phyloP scores from a whole-genome alignment of 1,139 yeast genomes.

The Kurtzmaniella quercitrusa region DNA sequence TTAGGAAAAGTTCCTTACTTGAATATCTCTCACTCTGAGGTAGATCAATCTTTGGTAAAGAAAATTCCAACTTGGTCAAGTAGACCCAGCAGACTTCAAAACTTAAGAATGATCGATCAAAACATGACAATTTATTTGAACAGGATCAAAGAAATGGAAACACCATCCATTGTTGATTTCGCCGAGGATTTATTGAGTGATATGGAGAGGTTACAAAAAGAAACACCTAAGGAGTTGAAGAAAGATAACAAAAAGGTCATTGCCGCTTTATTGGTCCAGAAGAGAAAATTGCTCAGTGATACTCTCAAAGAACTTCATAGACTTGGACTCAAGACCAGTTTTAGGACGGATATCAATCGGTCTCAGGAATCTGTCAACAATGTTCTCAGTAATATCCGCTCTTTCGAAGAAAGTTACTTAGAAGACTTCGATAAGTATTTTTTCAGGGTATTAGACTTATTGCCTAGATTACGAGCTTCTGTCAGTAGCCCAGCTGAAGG shows the following conservation, averaged over 20 bases:
- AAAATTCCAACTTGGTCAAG: constrained; percentile 43
- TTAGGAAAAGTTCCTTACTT: constrained; percentile 8
- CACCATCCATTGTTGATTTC: constrained; percentile 44
- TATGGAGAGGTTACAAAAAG: constrained; percentile 61
- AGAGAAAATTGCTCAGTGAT: constrained; percentile 72
- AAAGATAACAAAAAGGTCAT: constrained; percentile 74
- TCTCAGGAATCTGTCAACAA: constrained; percentile 60
- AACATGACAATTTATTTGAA: constrained; percentile 51
- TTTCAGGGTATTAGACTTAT: constrained; percentile 67
- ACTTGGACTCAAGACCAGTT: constrained; percentile 68
- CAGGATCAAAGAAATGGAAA: constrained; percentile 27
- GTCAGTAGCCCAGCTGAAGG: constrained; percentile 58
- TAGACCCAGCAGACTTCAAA: constrained; percentile 54
- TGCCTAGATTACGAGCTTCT: constrained; percentile 73
- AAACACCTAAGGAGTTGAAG: constrained; percentile 68
- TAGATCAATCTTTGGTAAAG: constrained; percentile 14
- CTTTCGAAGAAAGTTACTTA: constrained; percentile 38
- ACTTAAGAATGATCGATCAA: constrained; percentile 44
- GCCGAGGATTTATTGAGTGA: constrained; percentile 53
- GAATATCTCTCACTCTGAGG: constrained; percentile 12
- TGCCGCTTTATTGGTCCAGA: constrained; percentile 74
- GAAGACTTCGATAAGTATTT: constrained; percentile 57
- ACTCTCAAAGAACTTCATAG: constrained; percentile 68
- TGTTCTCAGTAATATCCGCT: constrained; percentile 51
- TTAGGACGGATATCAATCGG: constrained; percentile 60